phyloP scores from a whole-genome alignment of 257 asterid species.

The Rauvolfia tetraphylla region DNA sequence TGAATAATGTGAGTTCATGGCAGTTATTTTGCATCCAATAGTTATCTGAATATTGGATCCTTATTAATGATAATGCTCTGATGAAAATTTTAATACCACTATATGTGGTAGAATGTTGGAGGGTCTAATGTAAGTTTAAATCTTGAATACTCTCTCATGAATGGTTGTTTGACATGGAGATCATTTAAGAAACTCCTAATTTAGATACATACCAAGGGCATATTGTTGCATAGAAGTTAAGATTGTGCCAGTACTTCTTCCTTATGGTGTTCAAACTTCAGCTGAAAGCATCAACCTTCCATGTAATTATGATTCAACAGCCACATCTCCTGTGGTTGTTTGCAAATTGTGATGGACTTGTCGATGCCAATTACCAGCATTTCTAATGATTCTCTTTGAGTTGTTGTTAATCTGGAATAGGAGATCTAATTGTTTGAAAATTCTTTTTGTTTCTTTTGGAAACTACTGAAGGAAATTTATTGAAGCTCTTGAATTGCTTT shows the following conservation, averaged over 20 bases:
- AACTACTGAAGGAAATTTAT: neutral
- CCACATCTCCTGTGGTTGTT: neutral
- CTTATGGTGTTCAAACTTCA: neutral
- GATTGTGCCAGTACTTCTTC: neutral
- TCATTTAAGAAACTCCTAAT: neutral
- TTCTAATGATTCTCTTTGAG: neutral
- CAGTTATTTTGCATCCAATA: constrained; percentile 3
- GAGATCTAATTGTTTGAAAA: neutral
- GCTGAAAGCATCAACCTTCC: neutral
- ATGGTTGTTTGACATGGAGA: neutral
- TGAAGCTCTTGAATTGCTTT: too few relatives aligned
- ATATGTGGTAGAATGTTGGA: neutral
- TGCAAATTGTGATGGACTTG: neutral
- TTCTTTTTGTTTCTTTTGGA: neutral
- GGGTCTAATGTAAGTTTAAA: neutral
- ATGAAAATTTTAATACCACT: neutral
- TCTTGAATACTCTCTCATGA: neutral
- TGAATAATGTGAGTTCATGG: constrained; percentile 57
- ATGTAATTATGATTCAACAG: neutral
- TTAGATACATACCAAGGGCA: neutral
- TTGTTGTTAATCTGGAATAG: neutral
- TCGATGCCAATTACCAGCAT: neutral
- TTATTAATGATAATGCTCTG: neutral
- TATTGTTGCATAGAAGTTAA: neutral
- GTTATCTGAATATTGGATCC: neutral